Percentiles rank a stretch among this genome's conserved stretches.
Evolutionary conservation across 1,139 yeast genomes (phyloP).

Genomic region (Pichia norvegensis): DNA sequence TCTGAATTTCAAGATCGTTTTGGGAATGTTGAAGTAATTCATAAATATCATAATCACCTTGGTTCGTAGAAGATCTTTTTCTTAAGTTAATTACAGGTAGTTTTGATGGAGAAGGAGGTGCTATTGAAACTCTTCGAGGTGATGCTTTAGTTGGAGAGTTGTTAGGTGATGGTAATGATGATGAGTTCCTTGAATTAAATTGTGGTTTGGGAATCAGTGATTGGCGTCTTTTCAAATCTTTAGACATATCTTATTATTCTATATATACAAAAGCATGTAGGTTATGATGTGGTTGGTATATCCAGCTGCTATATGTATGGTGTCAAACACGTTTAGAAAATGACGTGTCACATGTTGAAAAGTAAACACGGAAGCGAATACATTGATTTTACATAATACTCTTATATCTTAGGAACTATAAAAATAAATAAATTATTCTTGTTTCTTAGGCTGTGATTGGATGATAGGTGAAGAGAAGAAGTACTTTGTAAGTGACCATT

Average conservation of each 20-base stretch:
- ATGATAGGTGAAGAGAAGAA: background rate
- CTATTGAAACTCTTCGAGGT: too few species aligned
- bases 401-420: too few species aligned
- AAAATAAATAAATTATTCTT: background rate
- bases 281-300: too few species aligned
- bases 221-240: slow-evolving; percentile 3
- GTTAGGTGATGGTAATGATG: slow-evolving; percentile 6
- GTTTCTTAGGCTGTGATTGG: background rate
- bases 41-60: slow-evolving; percentile 1
- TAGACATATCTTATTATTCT: background rate
- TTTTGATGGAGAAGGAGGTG: slow-evolving; percentile 8
- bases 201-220: slow-evolving; percentile 11
- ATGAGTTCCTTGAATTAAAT: background rate
- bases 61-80: slow-evolving; percentile 3
- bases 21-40: background rate
- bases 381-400: too few species aligned
- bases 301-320: too few species aligned
- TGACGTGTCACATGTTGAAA: too few species aligned
- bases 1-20: background rate
- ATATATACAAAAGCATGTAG: too few species aligned
- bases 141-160: slow-evolving; percentile 7
- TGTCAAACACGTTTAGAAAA: too few species aligned
- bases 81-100: slow-evolving; percentile 1
- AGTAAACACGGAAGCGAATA: too few species aligned
- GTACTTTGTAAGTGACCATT: slow-evolving; percentile 4